Conservation (phyloP, 805 yeast genomes). For the Wickerhamiella dianesei region DNA sequence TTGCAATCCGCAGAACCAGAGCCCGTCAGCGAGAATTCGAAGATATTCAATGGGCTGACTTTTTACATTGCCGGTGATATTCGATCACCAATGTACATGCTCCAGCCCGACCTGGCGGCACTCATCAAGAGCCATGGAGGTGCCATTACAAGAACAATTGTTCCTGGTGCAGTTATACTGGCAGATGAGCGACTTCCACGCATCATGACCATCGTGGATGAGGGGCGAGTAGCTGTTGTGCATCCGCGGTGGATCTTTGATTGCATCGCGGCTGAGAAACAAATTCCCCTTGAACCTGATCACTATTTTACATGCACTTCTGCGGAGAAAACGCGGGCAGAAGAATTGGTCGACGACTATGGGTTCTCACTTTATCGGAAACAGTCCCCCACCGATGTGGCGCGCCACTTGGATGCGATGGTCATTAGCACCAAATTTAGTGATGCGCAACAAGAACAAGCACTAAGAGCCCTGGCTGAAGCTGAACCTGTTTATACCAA, state of each 20-base stretch:
- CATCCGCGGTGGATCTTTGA: conserved; percentile 63
- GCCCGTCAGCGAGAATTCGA: background rate
- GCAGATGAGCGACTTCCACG: conserved; percentile 18
- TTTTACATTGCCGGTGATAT: conserved; percentile 22
- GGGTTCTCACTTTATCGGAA: conserved; percentile 48
- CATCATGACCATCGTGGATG: conserved; percentile 5
- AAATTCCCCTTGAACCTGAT: conserved; percentile 45
- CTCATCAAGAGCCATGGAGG: conserved; percentile 23
- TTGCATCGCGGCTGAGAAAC: conserved; percentile 32
- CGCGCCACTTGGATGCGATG: conserved; percentile 13
- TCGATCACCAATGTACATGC: conserved; percentile 14
- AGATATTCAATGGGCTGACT: conserved; percentile 13
- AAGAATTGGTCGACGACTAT: conserved; percentile 34
- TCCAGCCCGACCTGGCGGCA: conserved; percentile 15
- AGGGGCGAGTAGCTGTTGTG: conserved; percentile 39
- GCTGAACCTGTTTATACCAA: too few relatives aligned
- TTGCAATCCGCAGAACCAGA: background rate
- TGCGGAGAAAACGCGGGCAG: conserved; percentile 18
- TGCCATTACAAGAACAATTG: conserved; percentile 13
- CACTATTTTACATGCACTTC: conserved; percentile 31
- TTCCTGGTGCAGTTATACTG: conserved; percentile 7
- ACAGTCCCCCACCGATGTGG: conserved; percentile 20
- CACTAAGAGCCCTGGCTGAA: background rate
- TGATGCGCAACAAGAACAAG: background rate
- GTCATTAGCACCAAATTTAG: background rate